Conservation (phyloP, 1,284 basidiomycete genomes). For the Sutorius eximius region DNA sequence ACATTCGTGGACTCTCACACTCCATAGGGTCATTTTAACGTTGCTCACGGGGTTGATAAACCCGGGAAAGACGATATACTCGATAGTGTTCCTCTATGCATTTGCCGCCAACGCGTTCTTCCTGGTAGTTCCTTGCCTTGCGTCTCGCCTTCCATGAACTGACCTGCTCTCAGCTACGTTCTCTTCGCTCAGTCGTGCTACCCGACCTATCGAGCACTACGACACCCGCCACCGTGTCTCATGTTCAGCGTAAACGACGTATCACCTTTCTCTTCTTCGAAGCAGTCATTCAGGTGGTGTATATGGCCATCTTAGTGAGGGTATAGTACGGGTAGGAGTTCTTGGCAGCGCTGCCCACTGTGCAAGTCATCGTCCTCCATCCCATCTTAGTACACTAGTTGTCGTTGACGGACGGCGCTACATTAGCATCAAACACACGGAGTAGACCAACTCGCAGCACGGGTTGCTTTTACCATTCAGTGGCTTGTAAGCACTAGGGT, state of each 20-base stretch:
- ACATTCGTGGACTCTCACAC: neutral
- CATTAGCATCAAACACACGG: neutral
- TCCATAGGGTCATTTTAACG: constrained; percentile 67
- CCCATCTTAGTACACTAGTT: neutral
- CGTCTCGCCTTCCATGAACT: neutral
- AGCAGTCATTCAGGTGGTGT: constrained; percentile 76
- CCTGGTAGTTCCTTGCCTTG: constrained; percentile 56
- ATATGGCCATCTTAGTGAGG: constrained; percentile 76
- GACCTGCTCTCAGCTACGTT: constrained; percentile 65
- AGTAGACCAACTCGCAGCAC: neutral
- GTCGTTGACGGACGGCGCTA: neutral
- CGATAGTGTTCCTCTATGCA: constrained; percentile 77
- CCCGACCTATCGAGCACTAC: constrained; percentile 49
- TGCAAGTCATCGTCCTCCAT: neutral
- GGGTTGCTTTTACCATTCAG: neutral
- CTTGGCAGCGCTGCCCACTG: neutral
- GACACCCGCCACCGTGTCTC: constrained; percentile 65
- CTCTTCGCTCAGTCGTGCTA: constrained; percentile 87
- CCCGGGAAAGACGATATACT: constrained; percentile 65
- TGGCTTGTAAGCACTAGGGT: neutral
- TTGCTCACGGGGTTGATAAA: constrained; percentile 63
- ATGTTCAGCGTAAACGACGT: constrained; percentile 76
- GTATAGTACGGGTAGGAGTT: constrained; percentile 36
- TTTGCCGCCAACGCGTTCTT: constrained; percentile 94
- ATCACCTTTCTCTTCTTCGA: constrained; percentile 82